Conservation (phyloP, 2,329 filamentous ascomycete species). For the Alternaria viburni region DNA sequence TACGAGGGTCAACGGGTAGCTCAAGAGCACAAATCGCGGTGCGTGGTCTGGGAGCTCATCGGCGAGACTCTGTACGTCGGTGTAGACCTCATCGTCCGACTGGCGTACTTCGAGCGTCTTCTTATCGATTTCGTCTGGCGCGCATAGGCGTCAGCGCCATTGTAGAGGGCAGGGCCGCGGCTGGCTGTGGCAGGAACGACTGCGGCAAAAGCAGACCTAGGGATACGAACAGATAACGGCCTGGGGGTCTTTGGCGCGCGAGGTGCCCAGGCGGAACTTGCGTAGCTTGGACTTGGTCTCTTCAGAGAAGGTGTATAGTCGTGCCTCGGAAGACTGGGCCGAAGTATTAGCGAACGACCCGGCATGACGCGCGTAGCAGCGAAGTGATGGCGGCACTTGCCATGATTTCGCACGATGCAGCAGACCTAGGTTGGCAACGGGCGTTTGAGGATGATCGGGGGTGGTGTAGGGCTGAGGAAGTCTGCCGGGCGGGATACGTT, state of each 20-base stretch:
- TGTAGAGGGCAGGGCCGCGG: neutral
- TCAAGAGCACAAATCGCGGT: slow-evolving; percentile 86
- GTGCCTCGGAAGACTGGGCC: slow-evolving; percentile 74
- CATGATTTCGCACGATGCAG: slow-evolving; percentile 17
- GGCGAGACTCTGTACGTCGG: slow-evolving; percentile 76
- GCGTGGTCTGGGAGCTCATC: slow-evolving; percentile 93
- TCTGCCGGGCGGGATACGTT: slow-evolving; percentile 10
- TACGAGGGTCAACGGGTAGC: slow-evolving; percentile 88
- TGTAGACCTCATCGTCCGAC: slow-evolving; percentile 82
- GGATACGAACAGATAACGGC: slow-evolving; percentile 84
- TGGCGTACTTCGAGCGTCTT: slow-evolving; percentile 87
- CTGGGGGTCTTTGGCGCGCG: slow-evolving; percentile 82
- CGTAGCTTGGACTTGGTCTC: slow-evolving; percentile 89
- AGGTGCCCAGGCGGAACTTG: slow-evolving; percentile 93
- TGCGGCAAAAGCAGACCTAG: neutral
- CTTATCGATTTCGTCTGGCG: slow-evolving; percentile 85
- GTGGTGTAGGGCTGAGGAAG: slow-evolving; percentile 28
- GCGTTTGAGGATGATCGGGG: slow-evolving; percentile 10
- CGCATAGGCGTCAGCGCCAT: slow-evolving; percentile 37
- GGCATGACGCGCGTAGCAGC: neutral
- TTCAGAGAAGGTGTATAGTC: slow-evolving; percentile 89
- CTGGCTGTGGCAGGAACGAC: slow-evolving; percentile 1
- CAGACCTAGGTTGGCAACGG: slow-evolving; percentile 3
- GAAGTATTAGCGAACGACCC: slow-evolving; percentile 9
- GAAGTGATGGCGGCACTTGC: slow-evolving; percentile 17